Evolutionary conservation across 169 alveolate species (phyloP).

Genomic region (Miamiensis avidus): DNA sequence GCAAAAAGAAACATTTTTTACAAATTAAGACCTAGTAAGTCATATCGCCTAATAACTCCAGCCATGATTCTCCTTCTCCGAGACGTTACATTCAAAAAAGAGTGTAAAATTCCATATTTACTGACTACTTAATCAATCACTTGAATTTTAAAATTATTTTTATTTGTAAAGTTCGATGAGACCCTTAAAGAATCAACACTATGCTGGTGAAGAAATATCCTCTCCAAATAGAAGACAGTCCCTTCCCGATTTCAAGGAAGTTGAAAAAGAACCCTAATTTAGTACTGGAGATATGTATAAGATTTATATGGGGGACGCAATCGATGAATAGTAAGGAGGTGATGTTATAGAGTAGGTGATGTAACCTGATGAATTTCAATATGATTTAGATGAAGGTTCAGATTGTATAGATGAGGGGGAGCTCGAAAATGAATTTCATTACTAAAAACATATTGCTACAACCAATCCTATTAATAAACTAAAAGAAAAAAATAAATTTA

Average conservation of each 20-base stretch:
- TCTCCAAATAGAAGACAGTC: background rate
- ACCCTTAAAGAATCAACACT: too few relatives aligned
- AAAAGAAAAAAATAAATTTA: background rate
- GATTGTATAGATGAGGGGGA: background rate
- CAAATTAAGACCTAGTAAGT: too few relatives aligned
- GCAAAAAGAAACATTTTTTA: too few relatives aligned
- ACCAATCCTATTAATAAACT: background rate
- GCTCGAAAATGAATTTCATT: background rate
- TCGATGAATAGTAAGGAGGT: background rate
- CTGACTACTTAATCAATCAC: too few relatives aligned
- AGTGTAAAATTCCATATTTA: too few relatives aligned
- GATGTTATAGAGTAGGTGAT: background rate
- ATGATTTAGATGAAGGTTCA: background rate
- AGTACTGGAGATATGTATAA: background rate
- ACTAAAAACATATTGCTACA: background rate
- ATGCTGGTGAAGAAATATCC: too few relatives aligned
- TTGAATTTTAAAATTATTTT: too few relatives aligned
- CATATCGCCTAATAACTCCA: too few relatives aligned
- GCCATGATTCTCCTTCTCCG: too few relatives aligned
- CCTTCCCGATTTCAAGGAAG: background rate
- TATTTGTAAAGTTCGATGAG: too few relatives aligned
- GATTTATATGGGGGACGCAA: background rate
- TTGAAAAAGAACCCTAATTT: background rate
- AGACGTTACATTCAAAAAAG: too few relatives aligned
- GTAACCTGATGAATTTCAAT: background rate